These are phyloP conservation scores for Aquilaria sinensis DNA, from an alignment of 345 rosid genomes.

Conservation along the genomic window DNA sequence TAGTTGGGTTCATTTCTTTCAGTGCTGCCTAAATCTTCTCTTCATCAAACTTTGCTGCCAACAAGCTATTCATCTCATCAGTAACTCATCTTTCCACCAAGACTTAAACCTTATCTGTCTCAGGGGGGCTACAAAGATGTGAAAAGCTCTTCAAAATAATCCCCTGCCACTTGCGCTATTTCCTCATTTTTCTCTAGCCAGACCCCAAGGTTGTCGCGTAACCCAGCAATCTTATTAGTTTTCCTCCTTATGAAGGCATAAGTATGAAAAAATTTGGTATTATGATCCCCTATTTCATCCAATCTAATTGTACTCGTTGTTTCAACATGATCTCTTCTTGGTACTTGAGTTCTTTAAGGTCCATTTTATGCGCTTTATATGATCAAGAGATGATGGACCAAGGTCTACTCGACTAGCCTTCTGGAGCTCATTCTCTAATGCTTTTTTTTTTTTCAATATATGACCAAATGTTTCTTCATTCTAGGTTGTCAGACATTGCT, in stretches of 20 bases:
- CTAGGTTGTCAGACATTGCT: neutral
- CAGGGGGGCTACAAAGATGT: no score
- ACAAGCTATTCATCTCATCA: neutral
- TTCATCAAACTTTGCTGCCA: no score
- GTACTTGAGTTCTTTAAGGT: neutral
- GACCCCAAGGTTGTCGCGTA: no score
- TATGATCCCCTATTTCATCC: neutral
- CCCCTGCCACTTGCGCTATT: neutral
- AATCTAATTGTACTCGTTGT: neutral
- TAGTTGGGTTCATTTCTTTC: no score
- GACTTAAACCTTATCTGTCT: neutral
- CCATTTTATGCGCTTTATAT: neutral
- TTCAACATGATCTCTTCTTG: neutral
- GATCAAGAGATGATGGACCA: neutral
- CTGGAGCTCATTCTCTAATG: neutral
- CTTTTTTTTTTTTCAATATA: no score
- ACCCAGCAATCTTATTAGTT: no score
- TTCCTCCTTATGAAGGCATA: neutral
- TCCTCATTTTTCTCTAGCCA: neutral
- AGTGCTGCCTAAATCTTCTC: neutral
- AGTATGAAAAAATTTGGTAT: neutral
- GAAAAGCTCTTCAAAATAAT: neutral
- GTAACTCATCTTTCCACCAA: neutral
- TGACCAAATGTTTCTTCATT: neutral
- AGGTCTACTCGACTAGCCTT: neutral